These are phyloP conservation scores for Talaromyces pinophilus DNA, from an alignment of 2,329 filamentous ascomycete species.

Conservation along the genomic window DNA sequence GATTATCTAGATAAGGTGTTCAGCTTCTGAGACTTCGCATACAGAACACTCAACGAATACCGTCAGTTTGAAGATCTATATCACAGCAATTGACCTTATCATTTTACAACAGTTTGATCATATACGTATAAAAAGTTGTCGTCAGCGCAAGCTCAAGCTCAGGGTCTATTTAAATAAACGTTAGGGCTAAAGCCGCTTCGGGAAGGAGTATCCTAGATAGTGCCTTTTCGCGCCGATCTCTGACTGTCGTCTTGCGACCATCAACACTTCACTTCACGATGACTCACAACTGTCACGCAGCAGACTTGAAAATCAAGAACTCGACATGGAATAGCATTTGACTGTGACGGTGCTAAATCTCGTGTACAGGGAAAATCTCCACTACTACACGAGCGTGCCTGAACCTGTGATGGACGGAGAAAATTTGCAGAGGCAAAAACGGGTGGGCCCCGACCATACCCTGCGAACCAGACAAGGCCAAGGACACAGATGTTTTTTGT, in stretches of 20 bases:
- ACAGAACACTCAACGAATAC: no score
- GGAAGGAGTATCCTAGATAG: background rate
- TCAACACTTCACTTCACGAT: background rate
- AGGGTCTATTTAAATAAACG: background rate
- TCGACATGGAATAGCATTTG: background rate
- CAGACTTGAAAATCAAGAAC: background rate
- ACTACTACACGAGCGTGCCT: background rate
- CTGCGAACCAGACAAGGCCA: background rate
- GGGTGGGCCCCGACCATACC: background rate
- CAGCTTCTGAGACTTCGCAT: background rate
- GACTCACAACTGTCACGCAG: background rate
- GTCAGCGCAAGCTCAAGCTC: background rate
- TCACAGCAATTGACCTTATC: no score
- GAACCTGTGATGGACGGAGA: background rate
- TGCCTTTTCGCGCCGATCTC: background rate
- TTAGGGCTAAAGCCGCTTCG: slow-evolving; percentile 2
- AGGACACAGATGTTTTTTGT: background rate
- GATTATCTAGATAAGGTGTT: background rate
- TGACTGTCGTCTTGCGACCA: background rate
- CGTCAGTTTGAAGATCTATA: no score
- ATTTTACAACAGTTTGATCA: no score
- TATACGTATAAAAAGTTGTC: background rate
- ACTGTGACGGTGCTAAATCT: no score
- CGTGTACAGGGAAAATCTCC: background rate
- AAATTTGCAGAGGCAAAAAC: slow-evolving; percentile 15